Base-by-base conservation (phyloP, 1,139 yeast species). In the Candida pseudoviswanathii region DNA sequence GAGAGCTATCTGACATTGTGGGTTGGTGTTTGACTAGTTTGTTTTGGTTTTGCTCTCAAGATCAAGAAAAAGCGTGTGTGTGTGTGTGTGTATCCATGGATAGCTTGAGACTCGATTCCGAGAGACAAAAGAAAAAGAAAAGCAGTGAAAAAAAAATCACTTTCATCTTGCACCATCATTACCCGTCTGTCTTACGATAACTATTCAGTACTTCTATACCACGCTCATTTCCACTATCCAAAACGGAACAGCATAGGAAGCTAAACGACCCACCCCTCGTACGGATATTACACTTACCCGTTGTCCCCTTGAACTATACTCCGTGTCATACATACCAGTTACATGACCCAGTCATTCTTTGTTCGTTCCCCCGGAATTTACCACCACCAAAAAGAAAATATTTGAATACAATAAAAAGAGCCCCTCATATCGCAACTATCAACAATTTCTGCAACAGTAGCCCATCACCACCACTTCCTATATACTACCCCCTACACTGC, bases 321-420 rank as follows among this genome's bases (percentile, higher is more conserved):
- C 30, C 30, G 30, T 27, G 30, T 27, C 30, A 27, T 5, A 27
- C 9, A 6, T 33, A 4, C 9, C 22, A 33, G 37, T 24, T 37
- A 25, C 41, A 37, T 37, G 41, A 37, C 41, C 29, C 4, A 24
- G 41, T 37, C 41, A 37, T 25, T 25, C 7, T 25, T 37, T 25
- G 30, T 25, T 24, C 31, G 16, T 25, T 37, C 41, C 41, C 41
- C 41, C 41, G 41, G 41, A 37, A 37, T 37, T 37, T 37, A 25
- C 5, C 16, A 37, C 21, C 41, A 37, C 5, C 10, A 37, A 4
- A 9, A 25, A 37, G 26, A n/a, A 4, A 24, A 22, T 16, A 16
- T 16, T 16, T 16, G 16, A 16, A 16, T 16, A 16, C 16, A 16
- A 16, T 16, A 16, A 16, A 16, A 16, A 16, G 16, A 16, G 16